phyloP scores from a whole-genome alignment of 352 stramenopile genomes.

The Aphanomyces euteiches region DNA sequence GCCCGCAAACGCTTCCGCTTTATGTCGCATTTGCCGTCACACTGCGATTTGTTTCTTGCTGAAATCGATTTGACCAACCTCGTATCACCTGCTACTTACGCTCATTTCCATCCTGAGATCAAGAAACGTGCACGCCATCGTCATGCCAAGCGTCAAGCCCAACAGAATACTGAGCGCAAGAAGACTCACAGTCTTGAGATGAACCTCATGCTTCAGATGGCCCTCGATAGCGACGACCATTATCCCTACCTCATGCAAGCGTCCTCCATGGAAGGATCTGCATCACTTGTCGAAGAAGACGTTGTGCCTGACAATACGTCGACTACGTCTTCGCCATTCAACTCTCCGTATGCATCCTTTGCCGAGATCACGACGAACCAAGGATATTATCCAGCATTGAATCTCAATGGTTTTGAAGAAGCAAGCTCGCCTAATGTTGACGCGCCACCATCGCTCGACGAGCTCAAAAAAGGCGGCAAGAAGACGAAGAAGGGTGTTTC shows the following conservation, averaged over 20 bases:
- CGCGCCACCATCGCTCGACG: neutral
- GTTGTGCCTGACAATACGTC: neutral
- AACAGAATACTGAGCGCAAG: constrained; percentile 39
- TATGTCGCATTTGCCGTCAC: constrained; percentile 76
- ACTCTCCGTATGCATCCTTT: constrained; percentile 48
- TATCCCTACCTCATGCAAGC: neutral
- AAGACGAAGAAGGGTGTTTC: constrained; percentile 25
- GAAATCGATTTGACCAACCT: constrained; percentile 75
- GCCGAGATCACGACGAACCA: constrained; percentile 66
- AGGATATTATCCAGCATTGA: constrained; percentile 66
- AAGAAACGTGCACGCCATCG: constrained; percentile 74
- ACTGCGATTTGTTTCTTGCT: constrained; percentile 85
- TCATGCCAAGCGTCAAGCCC: constrained; percentile 44
- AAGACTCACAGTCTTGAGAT: constrained; percentile 45
- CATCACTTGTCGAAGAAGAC: neutral
- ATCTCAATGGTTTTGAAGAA: neutral
- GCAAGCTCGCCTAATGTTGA: neutral
- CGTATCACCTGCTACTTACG: constrained; percentile 61
- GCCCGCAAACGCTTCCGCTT: constrained; percentile 82
- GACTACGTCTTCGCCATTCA: constrained; percentile 25
- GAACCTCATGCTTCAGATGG: constrained; percentile 31
- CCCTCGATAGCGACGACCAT: constrained; percentile 29
- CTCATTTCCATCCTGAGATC: constrained; percentile 57
- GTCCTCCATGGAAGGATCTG: neutral
- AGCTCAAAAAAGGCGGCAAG: constrained; percentile 13